Conservation (phyloP, 805 yeast species). For the Saccharomycopsis fibuligera region DNA sequence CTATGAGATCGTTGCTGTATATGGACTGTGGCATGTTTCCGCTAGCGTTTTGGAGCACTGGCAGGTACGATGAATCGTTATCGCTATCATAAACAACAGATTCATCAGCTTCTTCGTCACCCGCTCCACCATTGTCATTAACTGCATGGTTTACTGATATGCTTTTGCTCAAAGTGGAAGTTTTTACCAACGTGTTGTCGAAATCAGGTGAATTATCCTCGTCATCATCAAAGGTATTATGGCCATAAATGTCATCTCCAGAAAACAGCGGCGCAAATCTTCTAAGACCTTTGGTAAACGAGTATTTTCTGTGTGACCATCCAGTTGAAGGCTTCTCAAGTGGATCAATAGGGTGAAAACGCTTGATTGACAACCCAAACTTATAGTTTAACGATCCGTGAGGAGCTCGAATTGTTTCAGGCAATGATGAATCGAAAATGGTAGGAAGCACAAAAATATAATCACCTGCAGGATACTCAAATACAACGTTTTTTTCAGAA, state of each 20-base stretch:
- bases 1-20: too few relatives aligned
- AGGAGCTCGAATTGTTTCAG: constrained; percentile 52
- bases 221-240: neutral
- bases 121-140: neutral
- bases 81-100: neutral
- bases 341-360: neutral
- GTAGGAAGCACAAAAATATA: constrained; percentile 64
- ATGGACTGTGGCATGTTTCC: too few relatives aligned
- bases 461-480: constrained; percentile 46
- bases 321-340: neutral
- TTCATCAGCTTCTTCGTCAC: neutral
- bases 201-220: constrained; percentile 1
- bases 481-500: neutral
- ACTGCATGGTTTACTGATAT: neutral
- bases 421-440: constrained; percentile 52
- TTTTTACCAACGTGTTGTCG: neutral
- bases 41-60: neutral
- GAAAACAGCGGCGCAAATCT: constrained; percentile 6
- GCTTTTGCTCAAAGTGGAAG: neutral
- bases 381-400: constrained; percentile 44
- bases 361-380: constrained; percentile 10
- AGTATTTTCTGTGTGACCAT: constrained; percentile 6
- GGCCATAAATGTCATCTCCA: neutral
- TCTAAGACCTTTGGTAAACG: constrained; percentile 17
- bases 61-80: neutral